Conservation (phyloP, 2,329 filamentous ascomycete genomes). For the Penicillium occitanis region DNA sequence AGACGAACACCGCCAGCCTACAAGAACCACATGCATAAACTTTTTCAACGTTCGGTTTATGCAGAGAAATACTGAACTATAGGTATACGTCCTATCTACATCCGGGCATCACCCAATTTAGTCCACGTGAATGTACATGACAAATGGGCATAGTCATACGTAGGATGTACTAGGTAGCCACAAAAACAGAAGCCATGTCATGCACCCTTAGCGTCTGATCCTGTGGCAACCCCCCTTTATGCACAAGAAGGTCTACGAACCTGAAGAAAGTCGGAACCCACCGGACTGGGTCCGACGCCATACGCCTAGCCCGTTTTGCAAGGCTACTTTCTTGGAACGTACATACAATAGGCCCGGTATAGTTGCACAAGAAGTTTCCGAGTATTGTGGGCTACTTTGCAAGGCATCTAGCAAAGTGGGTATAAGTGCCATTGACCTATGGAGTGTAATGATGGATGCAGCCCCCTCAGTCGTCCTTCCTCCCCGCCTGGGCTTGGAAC, state of each 20-base stretch:
- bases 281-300: background rate
- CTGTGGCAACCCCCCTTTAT: background rate
- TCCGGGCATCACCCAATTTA: background rate
- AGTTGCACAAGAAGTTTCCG: background rate
- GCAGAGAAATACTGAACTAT: background rate
- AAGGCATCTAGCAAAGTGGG: background rate
- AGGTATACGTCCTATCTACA: background rate
- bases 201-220: background rate
- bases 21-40: background rate
- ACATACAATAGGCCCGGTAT: background rate
- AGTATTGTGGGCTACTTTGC: background rate
- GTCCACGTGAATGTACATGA: background rate
- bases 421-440: background rate
- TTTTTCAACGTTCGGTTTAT: background rate
- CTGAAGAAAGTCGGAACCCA: slow-evolving; percentile 8
- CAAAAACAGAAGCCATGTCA: background rate
- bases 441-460: background rate
- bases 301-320: background rate
- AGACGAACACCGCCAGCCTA: background rate
- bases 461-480: background rate
- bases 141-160: background rate
- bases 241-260: background rate
- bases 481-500: background rate
- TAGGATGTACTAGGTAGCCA: background rate
- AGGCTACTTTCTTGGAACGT: background rate